phyloP scores from a whole-genome alignment of 192 early-diverging fungal species.

The Helicostylum pulchrum region DNA sequence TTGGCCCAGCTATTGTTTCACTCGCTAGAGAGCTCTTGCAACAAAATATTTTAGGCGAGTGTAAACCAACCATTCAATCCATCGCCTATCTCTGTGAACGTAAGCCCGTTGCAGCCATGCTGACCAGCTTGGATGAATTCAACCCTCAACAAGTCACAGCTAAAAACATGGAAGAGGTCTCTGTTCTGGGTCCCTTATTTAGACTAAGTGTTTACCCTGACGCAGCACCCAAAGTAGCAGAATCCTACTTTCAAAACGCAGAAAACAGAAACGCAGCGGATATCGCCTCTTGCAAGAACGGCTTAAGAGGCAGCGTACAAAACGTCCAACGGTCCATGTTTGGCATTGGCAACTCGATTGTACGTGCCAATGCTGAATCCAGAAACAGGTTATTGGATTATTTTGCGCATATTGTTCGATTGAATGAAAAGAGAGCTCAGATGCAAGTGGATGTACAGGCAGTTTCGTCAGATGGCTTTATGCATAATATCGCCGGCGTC shows the following conservation, averaged over 20 bases:
- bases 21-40: constrained; percentile 47
- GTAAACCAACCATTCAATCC: constrained; percentile 47
- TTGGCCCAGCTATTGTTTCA: constrained; percentile 48
- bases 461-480: constrained; percentile 84
- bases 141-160: constrained; percentile 54
- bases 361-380: constrained; percentile 59
- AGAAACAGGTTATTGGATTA: constrained; percentile 63
- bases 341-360: constrained; percentile 58
- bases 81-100: constrained; percentile 38
- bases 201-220: constrained; percentile 49
- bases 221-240: constrained; percentile 47
- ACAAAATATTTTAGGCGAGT: constrained; percentile 49
- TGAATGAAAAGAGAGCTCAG: constrained; percentile 69
- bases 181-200: constrained; percentile 78
- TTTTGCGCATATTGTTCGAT: constrained; percentile 57
- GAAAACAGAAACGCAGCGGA: constrained; percentile 51
- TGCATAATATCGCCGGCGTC: constrained; percentile 69
- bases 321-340: constrained; percentile 47
- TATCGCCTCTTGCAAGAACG: constrained; percentile 49
- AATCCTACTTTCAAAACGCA: constrained; percentile 48
- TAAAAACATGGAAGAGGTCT: constrained; percentile 53
- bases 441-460: constrained; percentile 76
- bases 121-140: constrained; percentile 42
- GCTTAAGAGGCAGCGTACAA: constrained; percentile 59
- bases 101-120: not conserved